phyloP scores from a whole-genome alignment of 164 flowering plant species.

The Berberis vulgaris region DNA sequence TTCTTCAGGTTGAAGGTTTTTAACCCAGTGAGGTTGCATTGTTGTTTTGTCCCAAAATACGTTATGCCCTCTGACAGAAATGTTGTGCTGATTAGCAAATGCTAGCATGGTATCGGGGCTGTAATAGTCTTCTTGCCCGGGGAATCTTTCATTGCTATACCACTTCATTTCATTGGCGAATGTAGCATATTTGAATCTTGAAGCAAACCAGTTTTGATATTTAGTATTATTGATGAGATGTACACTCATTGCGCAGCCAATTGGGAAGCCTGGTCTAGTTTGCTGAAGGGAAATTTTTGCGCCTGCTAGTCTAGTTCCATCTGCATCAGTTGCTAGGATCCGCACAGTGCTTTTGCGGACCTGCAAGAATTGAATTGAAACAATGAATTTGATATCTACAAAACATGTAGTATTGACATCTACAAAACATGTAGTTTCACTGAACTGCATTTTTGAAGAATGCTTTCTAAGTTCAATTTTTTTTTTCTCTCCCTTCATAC shows the following conservation, averaged over 20 bases:
- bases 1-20: neutral
- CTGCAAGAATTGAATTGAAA: slow-evolving; percentile 17
- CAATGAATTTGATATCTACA: neutral
- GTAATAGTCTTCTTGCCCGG: neutral
- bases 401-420: neutral
- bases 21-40: neutral
- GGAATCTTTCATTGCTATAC: neutral
- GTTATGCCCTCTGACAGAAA: neutral
- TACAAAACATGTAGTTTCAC: neutral
- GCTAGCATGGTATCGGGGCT: neutral
- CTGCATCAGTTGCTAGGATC: slow-evolving; percentile 27
- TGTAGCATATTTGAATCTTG: neutral
- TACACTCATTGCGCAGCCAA: slow-evolving; percentile 39
- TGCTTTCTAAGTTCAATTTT: no score
- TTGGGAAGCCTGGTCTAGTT: slow-evolving; percentile 27
- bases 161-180: neutral
- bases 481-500: slow-evolving; percentile 17
- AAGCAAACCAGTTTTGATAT: neutral
- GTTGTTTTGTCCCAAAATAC: neutral
- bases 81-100: neutral
- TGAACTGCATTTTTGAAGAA: no score
- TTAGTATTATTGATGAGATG: neutral
- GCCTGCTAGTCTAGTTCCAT: slow-evolving; percentile 25
- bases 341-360: slow-evolving; percentile 28
- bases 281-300: slow-evolving; percentile 28